Evolutionary conservation across 305 asterid genomes (phyloP).

Genomic region (Fraxinus albicans): DNA sequence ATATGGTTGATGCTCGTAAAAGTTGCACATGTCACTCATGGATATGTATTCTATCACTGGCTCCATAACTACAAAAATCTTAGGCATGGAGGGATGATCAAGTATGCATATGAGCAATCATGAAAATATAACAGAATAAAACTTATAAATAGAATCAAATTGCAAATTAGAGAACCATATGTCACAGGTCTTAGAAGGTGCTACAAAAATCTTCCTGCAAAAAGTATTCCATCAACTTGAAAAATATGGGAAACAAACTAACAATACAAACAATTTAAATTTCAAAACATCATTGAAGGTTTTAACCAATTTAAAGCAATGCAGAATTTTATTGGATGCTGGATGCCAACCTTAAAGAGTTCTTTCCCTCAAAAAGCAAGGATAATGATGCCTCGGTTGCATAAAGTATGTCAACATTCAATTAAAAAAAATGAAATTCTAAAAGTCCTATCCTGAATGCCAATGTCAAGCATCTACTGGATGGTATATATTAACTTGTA

Average conservation of each 20-base stretch:
- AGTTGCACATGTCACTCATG: not conserved
- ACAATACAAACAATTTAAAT: not conserved
- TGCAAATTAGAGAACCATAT: slow-evolving; percentile 14
- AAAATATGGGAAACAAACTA: slow-evolving; percentile 11
- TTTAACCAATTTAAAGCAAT: not conserved
- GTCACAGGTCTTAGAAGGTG: slow-evolving; percentile 4
- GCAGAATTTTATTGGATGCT: not conserved
- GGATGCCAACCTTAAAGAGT: slow-evolving; percentile 1
- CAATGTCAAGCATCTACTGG: not conserved
- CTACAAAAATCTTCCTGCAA: not conserved
- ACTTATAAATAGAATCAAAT: slow-evolving; percentile 7
- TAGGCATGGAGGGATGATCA: not conserved
- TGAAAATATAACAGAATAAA: slow-evolving; percentile 6
- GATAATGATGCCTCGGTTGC: not conserved
- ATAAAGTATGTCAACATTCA: not conserved
- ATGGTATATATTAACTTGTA: not conserved
- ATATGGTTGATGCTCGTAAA: not conserved
- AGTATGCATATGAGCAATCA: slow-evolving; percentile 11
- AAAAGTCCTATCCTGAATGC: not conserved
- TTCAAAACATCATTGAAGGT: not conserved
- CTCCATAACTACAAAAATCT: not conserved
- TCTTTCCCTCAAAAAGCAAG: not conserved
- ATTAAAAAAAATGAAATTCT: not conserved
- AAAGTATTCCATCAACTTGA: not conserved
- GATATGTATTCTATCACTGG: not conserved